These are phyloP conservation scores for Phytophthora foliorum DNA, from an alignment of 352 stramenopile species.

Conservation along the genomic window DNA sequence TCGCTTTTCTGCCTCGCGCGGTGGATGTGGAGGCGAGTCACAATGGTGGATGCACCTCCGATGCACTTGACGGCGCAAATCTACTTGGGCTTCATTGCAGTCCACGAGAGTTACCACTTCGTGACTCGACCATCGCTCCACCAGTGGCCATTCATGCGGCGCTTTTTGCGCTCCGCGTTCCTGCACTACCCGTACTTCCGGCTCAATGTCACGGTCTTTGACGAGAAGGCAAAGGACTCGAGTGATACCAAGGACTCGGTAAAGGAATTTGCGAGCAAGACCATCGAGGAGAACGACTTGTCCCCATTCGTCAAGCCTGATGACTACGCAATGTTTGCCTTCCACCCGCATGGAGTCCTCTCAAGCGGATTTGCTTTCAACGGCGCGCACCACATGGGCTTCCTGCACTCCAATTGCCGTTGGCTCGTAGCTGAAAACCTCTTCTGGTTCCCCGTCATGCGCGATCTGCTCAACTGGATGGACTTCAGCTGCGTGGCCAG, in stretches of 20 bases:
- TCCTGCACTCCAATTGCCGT: slow-evolving; percentile 45
- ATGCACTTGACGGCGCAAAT: slow-evolving; percentile 25
- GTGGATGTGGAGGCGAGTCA: slow-evolving; percentile 21
- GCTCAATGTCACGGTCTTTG: slow-evolving; percentile 51
- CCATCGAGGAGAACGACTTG: slow-evolving; percentile 13
- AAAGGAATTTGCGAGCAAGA: background rate
- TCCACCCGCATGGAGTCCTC: slow-evolving; percentile 74
- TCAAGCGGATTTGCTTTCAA: slow-evolving; percentile 61
- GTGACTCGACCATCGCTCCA: slow-evolving; percentile 33
- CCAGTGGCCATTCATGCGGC: slow-evolving; percentile 54
- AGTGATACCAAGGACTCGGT: background rate
- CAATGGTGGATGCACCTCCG: background rate
- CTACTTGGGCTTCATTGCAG: slow-evolving; percentile 44
- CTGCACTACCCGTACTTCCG: slow-evolving; percentile 64
- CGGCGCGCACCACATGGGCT: slow-evolving; percentile 55
- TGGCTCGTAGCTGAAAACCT: slow-evolving; percentile 77
- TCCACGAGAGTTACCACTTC: slow-evolving; percentile 59
- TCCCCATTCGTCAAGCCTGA: slow-evolving; percentile 13
- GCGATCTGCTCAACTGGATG: slow-evolving; percentile 69
- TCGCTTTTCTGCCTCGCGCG: slow-evolving; percentile 23
- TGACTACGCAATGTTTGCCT: slow-evolving; percentile 48
- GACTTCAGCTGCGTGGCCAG: slow-evolving; percentile 58
- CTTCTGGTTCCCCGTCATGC: slow-evolving; percentile 67
- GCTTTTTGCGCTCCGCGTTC: slow-evolving; percentile 47
- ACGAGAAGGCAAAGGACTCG: slow-evolving; percentile 30